Evolutionary conservation across 2,329 filamentous ascomycete genomes (phyloP).

Genomic region (Sporothrix schenckii): DNA sequence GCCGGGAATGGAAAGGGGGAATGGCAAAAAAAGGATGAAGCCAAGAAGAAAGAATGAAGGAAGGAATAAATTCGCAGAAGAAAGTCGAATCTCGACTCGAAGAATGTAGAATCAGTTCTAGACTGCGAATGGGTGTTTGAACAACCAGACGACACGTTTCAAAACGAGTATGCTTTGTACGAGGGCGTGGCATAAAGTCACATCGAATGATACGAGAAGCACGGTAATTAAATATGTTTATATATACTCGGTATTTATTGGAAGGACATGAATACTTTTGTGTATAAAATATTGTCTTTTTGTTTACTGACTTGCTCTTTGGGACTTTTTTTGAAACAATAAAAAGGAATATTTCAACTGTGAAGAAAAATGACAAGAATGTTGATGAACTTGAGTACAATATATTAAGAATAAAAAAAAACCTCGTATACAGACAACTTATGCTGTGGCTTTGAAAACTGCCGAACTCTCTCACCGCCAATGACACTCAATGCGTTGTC

Average conservation of each 20-base stretch:
- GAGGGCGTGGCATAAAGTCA: neutral
- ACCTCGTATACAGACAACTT: too few relatives aligned
- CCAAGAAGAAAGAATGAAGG: slow-evolving; percentile 12
- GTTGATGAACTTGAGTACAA: too few relatives aligned
- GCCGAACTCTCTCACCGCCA: neutral
- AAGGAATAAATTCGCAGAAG: slow-evolving; percentile 4
- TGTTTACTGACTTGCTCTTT: neutral
- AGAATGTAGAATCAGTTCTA: slow-evolving; percentile 4
- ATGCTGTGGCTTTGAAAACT: neutral
- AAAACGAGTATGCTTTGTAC: neutral
- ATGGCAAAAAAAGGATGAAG: neutral
- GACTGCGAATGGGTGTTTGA: neutral
- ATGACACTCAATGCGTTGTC: neutral
- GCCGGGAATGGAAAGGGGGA: slow-evolving; percentile 1
- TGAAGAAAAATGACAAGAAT: too few relatives aligned
- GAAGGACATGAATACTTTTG: neutral
- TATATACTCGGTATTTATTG: neutral
- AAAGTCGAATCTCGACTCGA: neutral
- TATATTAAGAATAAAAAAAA: too few relatives aligned
- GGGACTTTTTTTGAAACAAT: too few relatives aligned
- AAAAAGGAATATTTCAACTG: too few relatives aligned
- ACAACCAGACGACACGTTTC: slow-evolving; percentile 16
- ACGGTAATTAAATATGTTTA: neutral
- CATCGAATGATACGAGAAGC: neutral
- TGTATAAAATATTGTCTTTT: neutral